Evolutionary conservation across 768 basidiomycete genomes (phyloP), one percentile per base, ranked within the genome.

Genomic region (Kwoniella heveanensis): DNA sequence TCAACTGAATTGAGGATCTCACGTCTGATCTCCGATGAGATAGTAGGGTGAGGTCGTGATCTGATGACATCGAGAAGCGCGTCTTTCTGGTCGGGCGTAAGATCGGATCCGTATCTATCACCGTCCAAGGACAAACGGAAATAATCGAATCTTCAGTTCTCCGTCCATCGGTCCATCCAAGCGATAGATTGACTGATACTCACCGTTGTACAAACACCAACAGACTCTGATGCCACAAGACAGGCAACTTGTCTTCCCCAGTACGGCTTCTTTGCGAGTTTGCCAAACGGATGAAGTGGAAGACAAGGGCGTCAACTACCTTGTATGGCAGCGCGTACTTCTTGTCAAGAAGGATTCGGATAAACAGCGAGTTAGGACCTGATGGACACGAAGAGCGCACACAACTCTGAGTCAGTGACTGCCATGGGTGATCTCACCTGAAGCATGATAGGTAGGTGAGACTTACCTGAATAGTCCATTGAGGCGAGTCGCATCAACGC

Each of bases 261-360:
- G 91, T 90, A 25, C 87, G 88, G 52, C 86, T 49, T 86, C 87
- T 54, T 48, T 76, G 90, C 15, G 88, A 88, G 79, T 96, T 95
- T 25, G 93, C 92, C 47, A 98, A 87, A 25, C 93, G 89, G 73
- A 98, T 92, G 79, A 96, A 99, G 82, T 99, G 96, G 84, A 96
- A 95, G 13, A 97, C 94, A 62, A 99, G 86, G 2, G 91, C 90
- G 77, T 99, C 96, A 57, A 99, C 87, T 27, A 96, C 95, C 82
- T 98, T 95, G 84, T 93, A 99, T 0, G 96, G 96, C 29, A 99
- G 83, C 64, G 96, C 92, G 77, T 94, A 91, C 79, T 99, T 99
- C 82, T 99, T 99, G 83, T 99, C 96, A 54, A 97, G 83, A 29
- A 99, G 83, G 13, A 98, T 90, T 21, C 96, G 91, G 77, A 99